Evolutionary conservation across 2,329 filamentous ascomycete species (phyloP), one percentile per base, ranked within the genome.

Genomic region (Lomentospora prolificans): DNA sequence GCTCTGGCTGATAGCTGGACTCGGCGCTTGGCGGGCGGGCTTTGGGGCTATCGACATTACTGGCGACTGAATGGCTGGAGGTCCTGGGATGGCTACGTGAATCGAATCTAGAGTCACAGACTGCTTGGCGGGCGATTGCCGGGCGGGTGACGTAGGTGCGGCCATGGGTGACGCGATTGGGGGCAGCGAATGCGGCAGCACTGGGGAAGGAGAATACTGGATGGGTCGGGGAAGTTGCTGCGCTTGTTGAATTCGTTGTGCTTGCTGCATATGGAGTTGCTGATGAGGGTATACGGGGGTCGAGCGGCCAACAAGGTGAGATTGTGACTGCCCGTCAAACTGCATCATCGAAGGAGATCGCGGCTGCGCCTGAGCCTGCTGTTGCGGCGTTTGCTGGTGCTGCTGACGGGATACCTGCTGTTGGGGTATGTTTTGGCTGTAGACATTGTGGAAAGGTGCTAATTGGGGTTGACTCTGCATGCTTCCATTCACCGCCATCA

Each of bases 351-450:
- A 48, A 22, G 55, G 50, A 7, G 52, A 30, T 48, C 28, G 46
- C 30, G 8, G 50, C 24, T 39, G 52, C 3, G 56, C 19, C 36
- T 51, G 51, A 28, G 36, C 39, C 19, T 57, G 58, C 24, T 53
- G 55, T 50, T 57, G 57, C 4, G 57, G 59, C 19, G 50, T 48
- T 30, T 58, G 57, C 31, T 57, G 55, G 7, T 44, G 31, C 25
- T 58, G 51, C 25, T 54, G 57, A 22, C 31, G 39, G 31, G 57
- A 55, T 30, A 57, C 60, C n/a, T 60, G 60, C 48, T 61, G 60
- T 12, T 55, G 63, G 58, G 39, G 60, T 61, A 60, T 64, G 7
- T 63, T 60, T 28, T 57, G 53, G 36, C 31, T 31, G n/a, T 57
- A 50, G 25, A 46, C 57, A 24, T 39, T 54, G 4, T 56, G 59